Base-by-base conservation (phyloP, 257 asterid genomes). In the Scutellaria barbata region DNA sequence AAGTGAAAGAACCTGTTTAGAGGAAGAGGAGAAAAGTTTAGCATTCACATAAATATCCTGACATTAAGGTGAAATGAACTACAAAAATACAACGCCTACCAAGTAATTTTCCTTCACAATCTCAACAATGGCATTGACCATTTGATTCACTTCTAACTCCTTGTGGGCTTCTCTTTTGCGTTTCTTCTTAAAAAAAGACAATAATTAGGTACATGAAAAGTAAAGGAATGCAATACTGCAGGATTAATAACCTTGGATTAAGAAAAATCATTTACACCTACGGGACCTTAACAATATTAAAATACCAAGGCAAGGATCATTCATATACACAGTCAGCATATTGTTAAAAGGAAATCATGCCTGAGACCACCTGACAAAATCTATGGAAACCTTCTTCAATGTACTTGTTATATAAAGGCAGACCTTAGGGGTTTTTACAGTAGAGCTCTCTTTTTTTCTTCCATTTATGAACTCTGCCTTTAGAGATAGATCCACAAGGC, bases 51-150 rank as follows among this genome's bases (percentile, higher is more conserved):
- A 51, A 43, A 40, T 46, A 53, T 14, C 57, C 20, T 41, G 47
- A 74, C 65, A 65, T 33, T 41, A 37, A 69, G 53, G 41, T 40
- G 33, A 69, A 17, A 65, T 17, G 55, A 64, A 45, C 45, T 43
- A 41, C 43, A 50, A 52, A 67, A 58, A 41, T 11, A 7, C 56
- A 53, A 8, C 22, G 77, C 83, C 68, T 78, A 89, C 99, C 99
- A 95, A 62, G 86, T 95, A 92, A 71, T 88, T 87, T 74, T 92
- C 97, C 79, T 92, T 92, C 25, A 92, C 96, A 73, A 89, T 83
- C 85, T 95, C 99, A 46, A 95, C 94, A 54, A 75, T 59, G 20
- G 96, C 96, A 69, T 79, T 87, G 41, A 95, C 89, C 61, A 79
- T 82, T 83, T 89, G 95, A 83, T 92, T 85, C 66, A 82, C 81